Conservation (phyloP, 2,329 filamentous ascomycete genomes). For the Orbilia blumenaviensis region DNA sequence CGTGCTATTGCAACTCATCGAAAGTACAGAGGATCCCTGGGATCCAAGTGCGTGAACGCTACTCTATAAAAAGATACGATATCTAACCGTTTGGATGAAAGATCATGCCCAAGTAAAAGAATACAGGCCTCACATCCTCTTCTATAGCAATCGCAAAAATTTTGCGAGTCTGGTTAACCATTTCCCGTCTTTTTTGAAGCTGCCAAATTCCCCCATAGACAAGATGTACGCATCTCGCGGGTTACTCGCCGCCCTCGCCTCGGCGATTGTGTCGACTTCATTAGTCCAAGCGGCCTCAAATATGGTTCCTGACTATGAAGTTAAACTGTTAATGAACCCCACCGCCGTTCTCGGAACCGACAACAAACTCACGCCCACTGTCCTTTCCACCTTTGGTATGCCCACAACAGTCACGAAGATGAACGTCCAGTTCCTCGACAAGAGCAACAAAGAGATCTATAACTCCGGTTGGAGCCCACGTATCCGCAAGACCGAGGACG, state of each 20-base stretch:
- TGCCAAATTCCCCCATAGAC: neutral
- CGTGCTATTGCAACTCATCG: neutral
- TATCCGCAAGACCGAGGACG: constrained; percentile 60
- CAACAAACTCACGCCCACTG: constrained; percentile 58
- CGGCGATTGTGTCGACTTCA: neutral
- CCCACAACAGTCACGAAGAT: constrained; percentile 59
- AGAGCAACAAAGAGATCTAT: constrained; percentile 59
- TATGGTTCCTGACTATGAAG: constrained; percentile 60
- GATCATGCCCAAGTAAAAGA: neutral
- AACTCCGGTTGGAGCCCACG: constrained; percentile 60
- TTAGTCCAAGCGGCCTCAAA: constrained; percentile 38
- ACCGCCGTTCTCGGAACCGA: constrained; percentile 59
- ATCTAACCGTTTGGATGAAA: neutral
- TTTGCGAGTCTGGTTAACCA: neutral
- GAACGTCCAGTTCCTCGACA: constrained; percentile 62
- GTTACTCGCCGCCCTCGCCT: constrained; percentile 14
- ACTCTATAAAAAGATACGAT: neutral
- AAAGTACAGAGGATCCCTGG: neutral
- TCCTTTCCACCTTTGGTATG: constrained; percentile 59
- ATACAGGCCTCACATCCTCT: neutral
- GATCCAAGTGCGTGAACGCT: too few relatives aligned
- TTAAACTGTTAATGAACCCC: constrained; percentile 60
- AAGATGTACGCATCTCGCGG: constrained; percentile 7
- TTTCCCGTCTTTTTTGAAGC: neutral
- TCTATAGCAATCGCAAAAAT: neutral